phyloP scores from a whole-genome alignment of 495 filamentous ascomycete genomes.

The Tuber aestivum region DNA sequence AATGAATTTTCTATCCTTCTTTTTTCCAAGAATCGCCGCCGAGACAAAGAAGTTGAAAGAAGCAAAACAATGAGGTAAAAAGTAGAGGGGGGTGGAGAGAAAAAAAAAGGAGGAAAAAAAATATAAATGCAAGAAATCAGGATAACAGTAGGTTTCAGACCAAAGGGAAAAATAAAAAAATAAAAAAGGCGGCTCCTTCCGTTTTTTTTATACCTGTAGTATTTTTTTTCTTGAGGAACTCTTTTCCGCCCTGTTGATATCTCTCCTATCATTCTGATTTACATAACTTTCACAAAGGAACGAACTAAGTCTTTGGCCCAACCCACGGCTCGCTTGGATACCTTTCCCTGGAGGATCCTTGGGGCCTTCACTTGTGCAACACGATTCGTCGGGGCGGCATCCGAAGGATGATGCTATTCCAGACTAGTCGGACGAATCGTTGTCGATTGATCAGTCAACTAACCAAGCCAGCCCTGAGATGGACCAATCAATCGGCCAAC shows the following conservation, averaged over 20 bases:
- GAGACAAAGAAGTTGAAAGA: background rate
- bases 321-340: constrained; percentile 5
- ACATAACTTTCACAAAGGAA: background rate
- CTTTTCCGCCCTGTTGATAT: background rate
- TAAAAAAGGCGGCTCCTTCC: background rate
- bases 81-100: background rate
- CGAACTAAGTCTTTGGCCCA: background rate
- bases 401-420: background rate
- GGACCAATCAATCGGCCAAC: background rate
- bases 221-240: background rate
- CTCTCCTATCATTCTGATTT: background rate
- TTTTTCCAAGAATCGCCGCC: background rate
- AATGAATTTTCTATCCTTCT: background rate
- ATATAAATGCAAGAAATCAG: background rate
- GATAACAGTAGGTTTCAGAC: background rate
- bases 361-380: background rate
- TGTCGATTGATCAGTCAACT: background rate
- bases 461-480: background rate
- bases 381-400: background rate
- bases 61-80: background rate
- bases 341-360: background rate
- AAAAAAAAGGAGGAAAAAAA: background rate
- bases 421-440: background rate
- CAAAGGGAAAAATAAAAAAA: no score
- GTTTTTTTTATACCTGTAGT: background rate